Evolutionary conservation across 768 basidiomycete species (phyloP).

Genomic region (Pleurotus tuber-regium): DNA sequence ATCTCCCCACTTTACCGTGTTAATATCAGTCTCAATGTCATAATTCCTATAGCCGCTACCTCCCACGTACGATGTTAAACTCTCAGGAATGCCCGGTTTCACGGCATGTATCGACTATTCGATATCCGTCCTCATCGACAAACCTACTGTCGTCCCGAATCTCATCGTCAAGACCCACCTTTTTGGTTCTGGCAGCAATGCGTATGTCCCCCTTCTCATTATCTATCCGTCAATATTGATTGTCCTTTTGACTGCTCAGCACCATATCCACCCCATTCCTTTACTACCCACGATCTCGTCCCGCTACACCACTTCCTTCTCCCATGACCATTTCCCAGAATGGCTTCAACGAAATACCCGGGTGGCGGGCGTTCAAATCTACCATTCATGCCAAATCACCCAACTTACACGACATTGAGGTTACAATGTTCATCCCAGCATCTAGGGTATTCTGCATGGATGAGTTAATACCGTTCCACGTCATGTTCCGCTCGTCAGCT

Average conservation of each 20-base stretch:
- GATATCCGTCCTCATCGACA: conserved; percentile 50
- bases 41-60: conserved; percentile 56
- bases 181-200: conserved; percentile 48
- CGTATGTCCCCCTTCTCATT: conserved; percentile 35
- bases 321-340: conserved; percentile 32
- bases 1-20: too few relatives aligned
- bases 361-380: conserved; percentile 51
- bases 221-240: neutral
- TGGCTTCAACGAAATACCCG: conserved; percentile 42
- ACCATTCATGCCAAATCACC: conserved; percentile 36
- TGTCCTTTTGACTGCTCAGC: conserved; percentile 27
- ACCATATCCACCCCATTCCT: conserved; percentile 58
- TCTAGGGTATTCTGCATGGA: conserved; percentile 57
- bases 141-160: conserved; percentile 39
- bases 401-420: conserved; percentile 36
- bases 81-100: conserved; percentile 74
- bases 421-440: conserved; percentile 47
- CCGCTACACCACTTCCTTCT: conserved; percentile 48
- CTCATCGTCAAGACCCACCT: conserved; percentile 48
- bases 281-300: conserved; percentile 66
- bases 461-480: conserved; percentile 64
- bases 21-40: too few relatives aligned
- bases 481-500: conserved; percentile 55
- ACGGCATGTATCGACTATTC: conserved; percentile 63
- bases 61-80: conserved; percentile 65